Conservation (phyloP, 2,329 filamentous ascomycete species). For the Alternaria tenuissima region DNA sequence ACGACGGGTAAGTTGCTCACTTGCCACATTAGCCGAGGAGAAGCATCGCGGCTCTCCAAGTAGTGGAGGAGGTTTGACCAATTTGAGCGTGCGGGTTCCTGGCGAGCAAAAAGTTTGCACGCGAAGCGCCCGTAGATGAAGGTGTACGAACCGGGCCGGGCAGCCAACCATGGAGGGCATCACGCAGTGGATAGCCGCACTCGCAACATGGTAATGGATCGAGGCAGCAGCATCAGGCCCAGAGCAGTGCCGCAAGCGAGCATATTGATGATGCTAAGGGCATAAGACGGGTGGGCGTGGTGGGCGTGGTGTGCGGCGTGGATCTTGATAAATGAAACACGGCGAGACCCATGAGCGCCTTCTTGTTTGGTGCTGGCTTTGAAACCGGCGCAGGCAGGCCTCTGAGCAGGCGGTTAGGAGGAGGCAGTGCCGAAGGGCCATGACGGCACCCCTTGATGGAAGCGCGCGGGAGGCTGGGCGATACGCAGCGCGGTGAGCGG, state of each 20-base stretch:
- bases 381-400: slow-evolving; percentile 20
- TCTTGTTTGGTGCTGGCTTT: slow-evolving; percentile 35
- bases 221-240: slow-evolving; percentile 1
- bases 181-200: slow-evolving; percentile 6
- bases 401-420: slow-evolving; percentile 34
- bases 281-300: slow-evolving; percentile 11
- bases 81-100: slow-evolving; percentile 18
- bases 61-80: slow-evolving; percentile 7
- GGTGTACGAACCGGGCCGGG: slow-evolving; percentile 26
- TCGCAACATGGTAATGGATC: slow-evolving; percentile 11
- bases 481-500: slow-evolving; percentile 27
- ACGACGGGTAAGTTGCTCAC: slow-evolving; percentile 24
- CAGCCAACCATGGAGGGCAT: slow-evolving; percentile 27
- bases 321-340: slow-evolving; percentile 34
- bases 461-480: slow-evolving; percentile 37
- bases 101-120: slow-evolving; percentile 18
- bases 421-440: slow-evolving; percentile 34
- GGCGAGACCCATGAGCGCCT: slow-evolving; percentile 32
- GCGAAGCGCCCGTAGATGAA: slow-evolving; percentile 18
- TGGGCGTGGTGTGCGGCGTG: slow-evolving; percentile 23
- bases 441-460: slow-evolving; percentile 18
- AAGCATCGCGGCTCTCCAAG: slow-evolving; percentile 22
- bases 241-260: slow-evolving; percentile 5
- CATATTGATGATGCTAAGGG: slow-evolving; percentile 14
- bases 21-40: slow-evolving; percentile 28